Base-by-base conservation (phyloP, 192 early-diverging fungal genomes). In the Podochytrium sp. region DNA sequence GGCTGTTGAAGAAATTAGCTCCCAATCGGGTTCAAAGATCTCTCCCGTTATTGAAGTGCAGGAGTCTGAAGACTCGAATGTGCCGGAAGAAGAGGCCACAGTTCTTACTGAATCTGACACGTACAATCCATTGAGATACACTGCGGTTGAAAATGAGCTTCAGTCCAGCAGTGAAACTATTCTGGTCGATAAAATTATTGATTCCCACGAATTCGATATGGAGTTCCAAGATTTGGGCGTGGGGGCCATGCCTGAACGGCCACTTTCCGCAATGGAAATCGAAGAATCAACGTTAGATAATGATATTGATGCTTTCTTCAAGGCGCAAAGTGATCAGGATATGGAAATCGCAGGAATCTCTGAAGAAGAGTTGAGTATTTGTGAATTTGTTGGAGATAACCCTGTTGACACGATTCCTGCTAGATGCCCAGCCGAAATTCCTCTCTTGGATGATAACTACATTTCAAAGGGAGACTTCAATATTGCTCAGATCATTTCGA, bases 281-380 rank as follows among this genome's bases (percentile, higher is more conserved):
- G 12, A 49, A 49, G 66, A 69, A n/a, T 69, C 66, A 10, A 69
- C 30, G 18, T 33, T 69, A 3, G 66, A 69, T 35, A 38, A 69
- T 14, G 66, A 69, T 14, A 69, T 69, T 69, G 66, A 69, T 7
- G 37, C 37, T 4, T 69, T 69, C 38, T 69, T 69, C 27, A 69
- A 69, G 55, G 29, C 66, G 5, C 49, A 69, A 53, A 35, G 55
- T 34, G 53, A 55, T 20, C 52, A 55, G 25, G 30, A 55, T 55
- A 29, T 6, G n/a, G 12, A 47, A 47, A 20, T 47, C 10, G 0
- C n/a, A 0, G 43, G 43, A 47, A 47, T 47, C 43, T 20, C 10
- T 16, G 43, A 47, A 7, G 16, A 55, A 1, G 52, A 55, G 52
- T 55, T 16, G 43, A 47, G 43, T 0, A 0, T 20, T 16, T 16